A percentile compares a stretch with the other conserved stretches of the same genome.
Evolutionary conservation across 768 basidiomycete genomes (phyloP).

Genomic region (Crassisporium funariophilum): DNA sequence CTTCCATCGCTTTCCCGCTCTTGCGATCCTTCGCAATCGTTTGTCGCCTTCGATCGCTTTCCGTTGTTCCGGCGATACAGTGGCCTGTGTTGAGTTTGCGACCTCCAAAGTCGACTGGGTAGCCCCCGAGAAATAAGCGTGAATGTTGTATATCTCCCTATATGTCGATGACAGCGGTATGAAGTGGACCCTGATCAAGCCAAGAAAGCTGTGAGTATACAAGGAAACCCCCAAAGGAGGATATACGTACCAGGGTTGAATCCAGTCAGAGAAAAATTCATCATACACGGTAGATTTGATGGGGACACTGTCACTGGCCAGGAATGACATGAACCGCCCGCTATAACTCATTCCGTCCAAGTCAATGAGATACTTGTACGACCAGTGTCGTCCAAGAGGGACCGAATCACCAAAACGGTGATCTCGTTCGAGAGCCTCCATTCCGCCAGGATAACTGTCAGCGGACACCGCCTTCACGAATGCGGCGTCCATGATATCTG

Average conservation of each 20-base stretch:
- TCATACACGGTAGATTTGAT: constrained; percentile 90
- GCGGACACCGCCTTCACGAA: constrained; percentile 80
- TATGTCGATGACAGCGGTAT: constrained; percentile 90
- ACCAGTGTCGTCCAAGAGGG: constrained; percentile 85
- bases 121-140: constrained; percentile 91
- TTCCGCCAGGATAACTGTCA: constrained; percentile 74
- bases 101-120: constrained; percentile 57
- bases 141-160: constrained; percentile 90
- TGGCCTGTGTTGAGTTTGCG: constrained; percentile 50
- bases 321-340: constrained; percentile 81
- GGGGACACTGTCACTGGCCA: constrained; percentile 87
- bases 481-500: constrained; percentile 82
- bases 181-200: constrained; percentile 94
- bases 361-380: constrained; percentile 91
- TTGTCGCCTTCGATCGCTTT: constrained; percentile 63
- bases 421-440: constrained; percentile 58
- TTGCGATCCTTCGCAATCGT: constrained; percentile 77
- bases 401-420: constrained; percentile 78
- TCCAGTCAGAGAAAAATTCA: constrained; percentile 91
- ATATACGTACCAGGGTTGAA: constrained; percentile 71
- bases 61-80: constrained; percentile 35
- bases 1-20: constrained; percentile 94
- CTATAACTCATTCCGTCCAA: constrained; percentile 96
- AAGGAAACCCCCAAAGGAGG: neutral
- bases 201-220: neutral